phyloP scores from a whole-genome alignment of 768 basidiomycete genomes.

The Pleurotus eryngii region DNA sequence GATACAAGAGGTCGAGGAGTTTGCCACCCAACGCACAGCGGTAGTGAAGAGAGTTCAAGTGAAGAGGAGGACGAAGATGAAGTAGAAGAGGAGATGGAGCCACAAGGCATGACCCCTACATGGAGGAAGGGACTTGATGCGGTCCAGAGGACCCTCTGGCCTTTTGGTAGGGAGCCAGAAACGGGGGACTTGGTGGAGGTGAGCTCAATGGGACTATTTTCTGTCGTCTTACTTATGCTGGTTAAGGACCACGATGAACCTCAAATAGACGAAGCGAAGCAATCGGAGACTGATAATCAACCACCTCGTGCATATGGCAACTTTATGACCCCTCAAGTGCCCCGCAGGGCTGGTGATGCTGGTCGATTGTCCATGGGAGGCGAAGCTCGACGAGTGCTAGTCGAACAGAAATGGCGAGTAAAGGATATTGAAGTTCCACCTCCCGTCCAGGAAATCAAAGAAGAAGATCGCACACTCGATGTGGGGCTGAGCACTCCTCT shows the following conservation, averaged over 20 bases:
- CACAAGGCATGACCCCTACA: constrained; percentile 17
- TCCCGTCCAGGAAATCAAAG: constrained; percentile 1
- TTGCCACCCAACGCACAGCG: constrained; percentile 26
- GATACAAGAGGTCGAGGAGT: constrained; percentile 47
- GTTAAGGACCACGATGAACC: constrained; percentile 12
- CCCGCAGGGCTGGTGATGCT: constrained; percentile 9
- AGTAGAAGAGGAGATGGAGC: constrained; percentile 22
- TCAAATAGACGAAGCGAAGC: constrained; percentile 20
- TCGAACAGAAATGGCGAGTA: constrained; percentile 54
- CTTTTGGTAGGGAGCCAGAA: constrained; percentile 14
- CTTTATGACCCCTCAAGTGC: constrained; percentile 61
- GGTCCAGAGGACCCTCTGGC: constrained; percentile 36
- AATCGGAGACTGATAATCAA: constrained; percentile 21
- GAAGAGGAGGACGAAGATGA: constrained; percentile 33
- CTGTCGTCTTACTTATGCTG: not conserved
- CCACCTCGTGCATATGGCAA: constrained; percentile 27
- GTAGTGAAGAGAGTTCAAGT: constrained; percentile 32
- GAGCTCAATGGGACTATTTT: constrained; percentile 6
- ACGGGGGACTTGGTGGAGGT: constrained; percentile 9
- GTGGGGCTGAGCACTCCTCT: constrained; percentile 10
- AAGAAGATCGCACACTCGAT: not conserved
- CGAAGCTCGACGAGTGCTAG: constrained; percentile 43
- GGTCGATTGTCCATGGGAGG: constrained; percentile 42
- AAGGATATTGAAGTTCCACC: constrained; percentile 48
- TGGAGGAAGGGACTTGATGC: constrained; percentile 42